A percentile compares a stretch with the other conserved stretches of the same genome.
phyloP scores from a whole-genome alignment of 1,139 yeast species.

The Pichia inconspicua region DNA sequence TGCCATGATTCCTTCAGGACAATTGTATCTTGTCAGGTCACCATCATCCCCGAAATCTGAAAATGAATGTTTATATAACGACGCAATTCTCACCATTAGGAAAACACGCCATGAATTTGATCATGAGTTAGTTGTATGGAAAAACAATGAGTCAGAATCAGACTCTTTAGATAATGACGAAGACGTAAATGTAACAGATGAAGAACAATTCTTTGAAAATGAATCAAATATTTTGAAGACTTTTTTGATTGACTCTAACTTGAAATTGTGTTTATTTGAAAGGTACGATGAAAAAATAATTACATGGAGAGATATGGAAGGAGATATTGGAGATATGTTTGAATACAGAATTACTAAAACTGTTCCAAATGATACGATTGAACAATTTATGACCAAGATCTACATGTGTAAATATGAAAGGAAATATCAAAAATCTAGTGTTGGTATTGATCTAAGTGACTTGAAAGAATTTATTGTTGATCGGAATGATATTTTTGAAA shows the following conservation, averaged over 20 bases:
- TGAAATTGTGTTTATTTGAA: constrained; percentile 41
- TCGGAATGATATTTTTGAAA: constrained; percentile 21
- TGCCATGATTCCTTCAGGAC: constrained; percentile 71
- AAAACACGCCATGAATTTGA: constrained; percentile 58
- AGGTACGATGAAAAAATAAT: constrained; percentile 43
- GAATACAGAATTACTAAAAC: constrained; percentile 69
- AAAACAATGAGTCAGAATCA: constrained; percentile 46
- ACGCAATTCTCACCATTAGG: constrained; percentile 68
- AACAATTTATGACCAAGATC: constrained; percentile 55
- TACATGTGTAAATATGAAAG: constrained; percentile 70
- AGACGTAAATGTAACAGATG: constrained; percentile 51
- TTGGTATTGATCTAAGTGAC: constrained; percentile 38
- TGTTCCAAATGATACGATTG: constrained; percentile 50
- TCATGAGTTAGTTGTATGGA: constrained; percentile 65
- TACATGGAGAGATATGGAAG: constrained; percentile 76
- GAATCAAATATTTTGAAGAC: constrained; percentile 47
- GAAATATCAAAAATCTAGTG: constrained; percentile 55
- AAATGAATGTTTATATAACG: constrained; percentile 75
- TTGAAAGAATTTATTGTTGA: constrained; percentile 50
- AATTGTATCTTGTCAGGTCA: constrained; percentile 62
- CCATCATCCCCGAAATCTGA: constrained; percentile 82
- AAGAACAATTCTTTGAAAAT: constrained; percentile 37
- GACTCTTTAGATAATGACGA: constrained; percentile 42
- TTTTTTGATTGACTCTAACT: constrained; percentile 58
- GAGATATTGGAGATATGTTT: constrained; percentile 80